phyloP scores from a whole-genome alignment of 495 filamentous ascomycete genomes.

The Ascobolus immersus region DNA sequence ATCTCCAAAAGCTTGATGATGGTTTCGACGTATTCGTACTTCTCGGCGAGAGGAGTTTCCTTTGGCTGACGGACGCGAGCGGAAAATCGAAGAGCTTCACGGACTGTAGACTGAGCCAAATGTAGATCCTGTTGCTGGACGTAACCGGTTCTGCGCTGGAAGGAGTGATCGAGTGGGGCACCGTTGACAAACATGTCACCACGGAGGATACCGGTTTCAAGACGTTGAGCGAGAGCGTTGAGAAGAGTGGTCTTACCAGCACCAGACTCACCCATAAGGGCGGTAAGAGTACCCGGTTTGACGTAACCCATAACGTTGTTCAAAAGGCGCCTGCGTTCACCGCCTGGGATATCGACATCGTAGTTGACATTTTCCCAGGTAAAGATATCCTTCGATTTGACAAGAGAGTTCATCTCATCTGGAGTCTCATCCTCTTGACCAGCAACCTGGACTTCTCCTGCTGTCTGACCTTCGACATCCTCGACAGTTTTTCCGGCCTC shows the following conservation, averaged over 20 bases:
- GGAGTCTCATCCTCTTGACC: too few relatives aligned
- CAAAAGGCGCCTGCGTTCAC: conserved; percentile 35
- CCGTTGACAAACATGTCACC: conserved; percentile 42
- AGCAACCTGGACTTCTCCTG: too few relatives aligned
- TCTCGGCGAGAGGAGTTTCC: conserved; percentile 26
- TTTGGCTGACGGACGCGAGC: conserved; percentile 31
- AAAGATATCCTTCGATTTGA: too few relatives aligned
- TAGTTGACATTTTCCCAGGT: conserved; percentile 41
- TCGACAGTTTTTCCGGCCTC: too few relatives aligned
- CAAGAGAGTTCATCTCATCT: too few relatives aligned
- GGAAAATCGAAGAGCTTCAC: conserved; percentile 35
- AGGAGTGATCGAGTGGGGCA: conserved; percentile 29
- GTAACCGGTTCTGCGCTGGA: conserved; percentile 26
- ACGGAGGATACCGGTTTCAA: conserved; percentile 31
- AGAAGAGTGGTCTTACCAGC: conserved; percentile 35
- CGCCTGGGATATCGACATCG: conserved; percentile 25
- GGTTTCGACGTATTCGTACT: conserved; percentile 26
- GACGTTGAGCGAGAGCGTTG: conserved; percentile 35
- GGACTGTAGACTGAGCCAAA: conserved; percentile 28
- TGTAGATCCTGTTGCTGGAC: conserved; percentile 22
- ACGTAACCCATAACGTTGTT: conserved; percentile 50
- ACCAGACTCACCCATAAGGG: conserved; percentile 42
- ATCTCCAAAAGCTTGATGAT: conserved; percentile 28
- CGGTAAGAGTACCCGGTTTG: conserved; percentile 57
- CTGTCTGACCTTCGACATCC: too few relatives aligned